These are phyloP conservation scores for Linum lewisii DNA, from an alignment of 345 rosid species.

Conservation along the genomic window DNA sequence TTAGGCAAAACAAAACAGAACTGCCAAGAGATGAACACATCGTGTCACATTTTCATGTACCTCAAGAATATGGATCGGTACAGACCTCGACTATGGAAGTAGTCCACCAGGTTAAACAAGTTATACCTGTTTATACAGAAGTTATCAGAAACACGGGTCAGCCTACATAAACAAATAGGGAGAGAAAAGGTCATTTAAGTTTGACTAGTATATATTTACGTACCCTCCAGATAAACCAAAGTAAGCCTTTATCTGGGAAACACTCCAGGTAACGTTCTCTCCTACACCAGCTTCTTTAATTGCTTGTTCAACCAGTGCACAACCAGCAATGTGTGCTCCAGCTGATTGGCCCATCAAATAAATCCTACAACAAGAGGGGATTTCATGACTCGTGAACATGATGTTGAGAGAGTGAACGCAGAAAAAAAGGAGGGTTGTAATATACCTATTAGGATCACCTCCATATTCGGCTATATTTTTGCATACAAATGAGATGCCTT, in stretches of 20 bases:
- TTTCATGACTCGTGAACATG: background rate
- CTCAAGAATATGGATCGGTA: slow-evolving; percentile 72
- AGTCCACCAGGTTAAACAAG: slow-evolving; percentile 68
- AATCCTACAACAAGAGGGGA: slow-evolving; percentile 31
- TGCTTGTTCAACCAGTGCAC: slow-evolving; percentile 83
- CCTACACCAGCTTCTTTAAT: slow-evolving; percentile 74
- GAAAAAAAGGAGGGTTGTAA: slow-evolving; percentile 9
- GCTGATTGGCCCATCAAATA: slow-evolving; percentile 98
- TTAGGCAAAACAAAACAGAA: slow-evolving; percentile 1
- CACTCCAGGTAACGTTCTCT: slow-evolving; percentile 70
- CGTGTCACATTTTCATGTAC: slow-evolving; percentile 20
- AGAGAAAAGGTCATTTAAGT: background rate
- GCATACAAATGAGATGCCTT: slow-evolving; percentile 81
- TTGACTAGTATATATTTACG: background rate
- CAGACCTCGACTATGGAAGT: slow-evolving; percentile 78
- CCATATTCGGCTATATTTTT: slow-evolving; percentile 76
- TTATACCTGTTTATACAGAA: slow-evolving; percentile 60
- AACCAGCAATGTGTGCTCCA: slow-evolving; percentile 95
- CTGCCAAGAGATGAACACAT: background rate
- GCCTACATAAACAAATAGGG: no score
- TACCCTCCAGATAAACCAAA: slow-evolving; percentile 98
- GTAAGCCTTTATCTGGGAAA: slow-evolving; percentile 73
- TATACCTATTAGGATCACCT: slow-evolving; percentile 83
- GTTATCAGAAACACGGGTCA: background rate
- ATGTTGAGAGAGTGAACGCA: background rate